phyloP scores from a whole-genome alignment of 805 yeast genomes.

The Zygotorulaspora danielsina region DNA sequence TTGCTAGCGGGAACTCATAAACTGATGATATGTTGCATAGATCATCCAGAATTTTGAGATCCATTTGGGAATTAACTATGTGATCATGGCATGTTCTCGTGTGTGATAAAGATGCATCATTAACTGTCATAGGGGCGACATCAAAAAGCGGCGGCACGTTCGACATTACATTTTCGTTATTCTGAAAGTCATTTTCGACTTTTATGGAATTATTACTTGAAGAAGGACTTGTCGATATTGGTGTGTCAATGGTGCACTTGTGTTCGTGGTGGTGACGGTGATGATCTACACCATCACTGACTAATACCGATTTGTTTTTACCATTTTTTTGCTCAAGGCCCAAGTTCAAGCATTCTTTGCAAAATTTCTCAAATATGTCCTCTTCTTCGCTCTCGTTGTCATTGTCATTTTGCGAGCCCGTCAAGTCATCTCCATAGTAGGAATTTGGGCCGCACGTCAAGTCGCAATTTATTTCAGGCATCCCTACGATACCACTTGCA shows the following conservation, averaged over 20 bases:
- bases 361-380: conserved; percentile 35
- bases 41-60: conserved; percentile 32
- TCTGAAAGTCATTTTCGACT: neutral
- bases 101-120: neutral
- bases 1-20: conserved; percentile 34
- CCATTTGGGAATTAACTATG: conserved; percentile 25
- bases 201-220: conserved; percentile 6
- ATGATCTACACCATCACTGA: conserved; percentile 18
- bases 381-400: conserved; percentile 8
- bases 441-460: conserved; percentile 22
- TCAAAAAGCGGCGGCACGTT: neutral
- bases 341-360: conserved; percentile 27
- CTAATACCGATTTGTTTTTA: neutral
- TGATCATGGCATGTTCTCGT: conserved; percentile 18
- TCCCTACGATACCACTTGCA: neutral
- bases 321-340: conserved; percentile 8
- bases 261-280: conserved; percentile 12
- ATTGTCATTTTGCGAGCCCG: conserved; percentile 3
- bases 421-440: neutral
- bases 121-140: neutral
- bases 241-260: conserved; percentile 7
- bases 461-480: conserved; percentile 25
- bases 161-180: neutral
- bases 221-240: conserved; percentile 9
- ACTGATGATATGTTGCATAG: conserved; percentile 33